Percentiles rank a stretch among this genome's conserved stretches.
Evolutionary conservation across 2,329 filamentous ascomycete species (phyloP).

Genomic region (Ascomycota sp.): DNA sequence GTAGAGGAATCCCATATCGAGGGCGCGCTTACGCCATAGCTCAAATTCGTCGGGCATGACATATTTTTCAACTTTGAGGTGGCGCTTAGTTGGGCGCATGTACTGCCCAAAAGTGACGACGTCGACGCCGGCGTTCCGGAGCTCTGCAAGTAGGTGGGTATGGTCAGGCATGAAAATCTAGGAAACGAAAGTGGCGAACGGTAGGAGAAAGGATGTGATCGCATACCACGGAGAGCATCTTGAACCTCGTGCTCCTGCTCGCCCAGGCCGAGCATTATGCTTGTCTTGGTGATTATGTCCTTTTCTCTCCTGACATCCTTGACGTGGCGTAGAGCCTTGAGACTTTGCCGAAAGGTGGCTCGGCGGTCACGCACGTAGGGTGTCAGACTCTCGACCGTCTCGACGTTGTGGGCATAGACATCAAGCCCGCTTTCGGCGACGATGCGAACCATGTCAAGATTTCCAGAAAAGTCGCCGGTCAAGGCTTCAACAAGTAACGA

Average conservation of each 20-base stretch:
- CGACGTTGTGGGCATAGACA: slow-evolving; percentile 91
- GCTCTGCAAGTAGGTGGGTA: slow-evolving; percentile 23
- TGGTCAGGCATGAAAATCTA: not conserved
- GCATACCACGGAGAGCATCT: slow-evolving; percentile 46
- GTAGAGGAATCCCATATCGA: slow-evolving; percentile 93
- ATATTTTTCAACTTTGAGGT: slow-evolving; percentile 93
- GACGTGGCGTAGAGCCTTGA: slow-evolving; percentile 57
- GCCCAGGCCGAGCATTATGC: slow-evolving; percentile 84
- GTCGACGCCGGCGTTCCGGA: slow-evolving; percentile 63
- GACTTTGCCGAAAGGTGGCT: slow-evolving; percentile 69
- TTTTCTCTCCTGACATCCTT: slow-evolving; percentile 48
- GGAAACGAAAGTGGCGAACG: not conserved
- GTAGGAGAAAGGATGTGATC: not conserved
- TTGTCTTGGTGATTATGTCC: slow-evolving; percentile 89
- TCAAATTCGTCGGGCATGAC: slow-evolving; percentile 82
- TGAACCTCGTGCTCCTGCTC: slow-evolving; percentile 75
- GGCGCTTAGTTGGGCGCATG: slow-evolving; percentile 94
- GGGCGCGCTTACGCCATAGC: slow-evolving; percentile 66
- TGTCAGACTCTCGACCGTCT: slow-evolving; percentile 80
- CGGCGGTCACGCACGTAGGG: slow-evolving; percentile 75
- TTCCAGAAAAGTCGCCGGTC: slow-evolving; percentile 70
- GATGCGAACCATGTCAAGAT: slow-evolving; percentile 65
- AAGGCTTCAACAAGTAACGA: slow-evolving; percentile 60
- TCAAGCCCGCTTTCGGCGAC: slow-evolving; percentile 78
- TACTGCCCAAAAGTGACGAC: slow-evolving; percentile 99